Conservation (phyloP, 805 yeast species). For the Cyberlindnera misumaiensis region DNA sequence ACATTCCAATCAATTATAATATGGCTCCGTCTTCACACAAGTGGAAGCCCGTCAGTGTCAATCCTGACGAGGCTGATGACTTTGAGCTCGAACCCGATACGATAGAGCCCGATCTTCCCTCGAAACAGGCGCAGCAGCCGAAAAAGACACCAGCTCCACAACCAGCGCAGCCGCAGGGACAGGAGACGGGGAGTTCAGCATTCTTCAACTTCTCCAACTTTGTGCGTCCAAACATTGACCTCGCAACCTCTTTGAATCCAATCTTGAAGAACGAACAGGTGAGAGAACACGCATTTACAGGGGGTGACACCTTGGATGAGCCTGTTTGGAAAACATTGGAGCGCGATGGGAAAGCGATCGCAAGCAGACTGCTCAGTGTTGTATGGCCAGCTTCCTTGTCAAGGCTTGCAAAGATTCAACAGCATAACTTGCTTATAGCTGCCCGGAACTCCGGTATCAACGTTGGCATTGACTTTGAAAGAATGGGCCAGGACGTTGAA, state of each 20-base stretch:
- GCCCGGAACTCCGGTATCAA: slow-evolving; percentile 26
- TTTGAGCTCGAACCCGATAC: slow-evolving; percentile 24
- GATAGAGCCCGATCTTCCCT: slow-evolving; percentile 23
- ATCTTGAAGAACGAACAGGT: slow-evolving; percentile 24
- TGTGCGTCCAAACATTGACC: slow-evolving; percentile 25
- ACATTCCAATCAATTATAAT: background rate
- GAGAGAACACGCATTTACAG: slow-evolving; percentile 31
- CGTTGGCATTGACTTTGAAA: slow-evolving; percentile 24
- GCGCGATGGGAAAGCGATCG: slow-evolving; percentile 40
- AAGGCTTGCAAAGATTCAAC: slow-evolving; percentile 25
- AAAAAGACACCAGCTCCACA: slow-evolving; percentile 1
- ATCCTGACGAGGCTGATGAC: slow-evolving; percentile 23
- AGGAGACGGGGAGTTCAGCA: background rate
- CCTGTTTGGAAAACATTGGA: slow-evolving; percentile 52
- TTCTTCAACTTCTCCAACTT: slow-evolving; percentile 25
- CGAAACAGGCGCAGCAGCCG: slow-evolving; percentile 1
- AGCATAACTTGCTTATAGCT: slow-evolving; percentile 22
- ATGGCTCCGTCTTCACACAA: slow-evolving; percentile 19
- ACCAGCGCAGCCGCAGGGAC: slow-evolving; percentile 3
- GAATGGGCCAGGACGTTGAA: slow-evolving; percentile 23
- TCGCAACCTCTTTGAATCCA: slow-evolving; percentile 26
- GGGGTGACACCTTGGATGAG: slow-evolving; percentile 70
- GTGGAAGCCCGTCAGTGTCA: slow-evolving; percentile 24
- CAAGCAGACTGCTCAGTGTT: slow-evolving; percentile 34
- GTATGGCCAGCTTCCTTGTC: slow-evolving; percentile 33